A percentile compares a stretch with the other conserved stretches of the same genome.
Evolutionary conservation across 352 stramenopile species (phyloP).

Genomic region (Phytophthora pini): DNA sequence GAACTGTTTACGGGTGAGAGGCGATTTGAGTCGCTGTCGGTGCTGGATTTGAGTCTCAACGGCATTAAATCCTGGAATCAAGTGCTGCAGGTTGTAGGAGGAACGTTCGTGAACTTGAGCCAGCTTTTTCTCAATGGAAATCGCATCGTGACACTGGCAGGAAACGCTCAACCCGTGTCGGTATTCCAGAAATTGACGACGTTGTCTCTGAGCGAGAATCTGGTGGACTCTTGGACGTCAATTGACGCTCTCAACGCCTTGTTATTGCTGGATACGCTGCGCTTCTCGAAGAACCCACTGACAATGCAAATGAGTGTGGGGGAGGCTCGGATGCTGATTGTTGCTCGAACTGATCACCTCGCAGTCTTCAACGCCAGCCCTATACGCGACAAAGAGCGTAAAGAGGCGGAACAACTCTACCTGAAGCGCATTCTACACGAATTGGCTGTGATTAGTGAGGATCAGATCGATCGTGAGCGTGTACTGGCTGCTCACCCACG

Average conservation of each 20-base stretch:
- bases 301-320: constrained; percentile 66
- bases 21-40: constrained; percentile 45
- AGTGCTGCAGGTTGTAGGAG: constrained; percentile 48
- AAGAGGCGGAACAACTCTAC: constrained; percentile 84
- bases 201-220: constrained; percentile 71
- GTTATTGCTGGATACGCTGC: constrained; percentile 58
- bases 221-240: constrained; percentile 73
- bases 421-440: constrained; percentile 84
- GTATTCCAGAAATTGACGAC: constrained; percentile 59
- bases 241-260: constrained; percentile 80
- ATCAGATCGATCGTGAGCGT: constrained; percentile 28
- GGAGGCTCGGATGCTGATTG: constrained; percentile 72
- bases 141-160: constrained; percentile 53
- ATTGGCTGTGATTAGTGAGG: constrained; percentile 46
- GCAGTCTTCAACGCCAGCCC: constrained; percentile 72
- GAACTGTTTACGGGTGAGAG: constrained; percentile 3
- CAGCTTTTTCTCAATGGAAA: constrained; percentile 78
- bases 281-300: constrained; percentile 76
- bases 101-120: constrained; percentile 47
- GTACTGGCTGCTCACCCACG: constrained; percentile 61
- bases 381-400: constrained; percentile 65
- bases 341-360: constrained; percentile 63
- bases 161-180: neutral
- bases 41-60: constrained; percentile 79
- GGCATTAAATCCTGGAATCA: constrained; percentile 52